Evolutionary conservation across 768 basidiomycete species (phyloP).

Genomic region (Trametes gibbosa): DNA sequence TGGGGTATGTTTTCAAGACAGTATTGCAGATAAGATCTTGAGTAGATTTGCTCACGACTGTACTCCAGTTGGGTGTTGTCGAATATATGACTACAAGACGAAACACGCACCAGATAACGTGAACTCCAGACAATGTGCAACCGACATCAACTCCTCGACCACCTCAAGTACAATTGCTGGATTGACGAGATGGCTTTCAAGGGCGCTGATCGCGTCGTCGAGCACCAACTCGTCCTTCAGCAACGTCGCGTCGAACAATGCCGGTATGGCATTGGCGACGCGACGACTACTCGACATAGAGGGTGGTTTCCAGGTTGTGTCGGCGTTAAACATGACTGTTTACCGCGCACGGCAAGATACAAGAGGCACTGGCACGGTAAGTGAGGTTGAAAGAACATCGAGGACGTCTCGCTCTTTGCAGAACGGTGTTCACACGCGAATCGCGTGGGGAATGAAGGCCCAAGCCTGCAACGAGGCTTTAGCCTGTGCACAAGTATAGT

Average conservation of each 20-base stretch:
- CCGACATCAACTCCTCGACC: not conserved
- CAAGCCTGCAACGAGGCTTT: not conserved
- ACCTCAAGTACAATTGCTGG: not conserved
- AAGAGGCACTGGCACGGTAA: not conserved
- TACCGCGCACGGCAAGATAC: not conserved
- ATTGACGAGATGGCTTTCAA: not conserved
- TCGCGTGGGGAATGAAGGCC: not conserved
- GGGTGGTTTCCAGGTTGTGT: not conserved
- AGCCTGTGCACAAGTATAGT: not conserved
- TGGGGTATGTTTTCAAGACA: conserved; percentile 4
- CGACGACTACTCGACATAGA: not conserved
- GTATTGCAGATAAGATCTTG: not conserved
- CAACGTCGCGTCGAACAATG: not conserved
- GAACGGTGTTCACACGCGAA: not conserved
- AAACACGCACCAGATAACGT: not conserved
- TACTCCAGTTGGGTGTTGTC: not conserved
- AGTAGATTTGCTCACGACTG: not conserved
- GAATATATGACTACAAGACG: not conserved
- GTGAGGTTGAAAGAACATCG: not conserved
- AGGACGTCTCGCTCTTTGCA: not conserved
- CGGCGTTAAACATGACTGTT: not conserved
- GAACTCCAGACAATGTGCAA: not conserved
- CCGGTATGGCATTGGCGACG: not conserved
- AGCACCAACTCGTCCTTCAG: conserved; percentile 1
- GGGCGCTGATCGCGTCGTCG: not conserved